Evolutionary conservation across 2,329 filamentous ascomycete species (phyloP), one percentile per base, ranked within the genome.

Genomic region (Neophaeococcomyces aloes): DNA sequence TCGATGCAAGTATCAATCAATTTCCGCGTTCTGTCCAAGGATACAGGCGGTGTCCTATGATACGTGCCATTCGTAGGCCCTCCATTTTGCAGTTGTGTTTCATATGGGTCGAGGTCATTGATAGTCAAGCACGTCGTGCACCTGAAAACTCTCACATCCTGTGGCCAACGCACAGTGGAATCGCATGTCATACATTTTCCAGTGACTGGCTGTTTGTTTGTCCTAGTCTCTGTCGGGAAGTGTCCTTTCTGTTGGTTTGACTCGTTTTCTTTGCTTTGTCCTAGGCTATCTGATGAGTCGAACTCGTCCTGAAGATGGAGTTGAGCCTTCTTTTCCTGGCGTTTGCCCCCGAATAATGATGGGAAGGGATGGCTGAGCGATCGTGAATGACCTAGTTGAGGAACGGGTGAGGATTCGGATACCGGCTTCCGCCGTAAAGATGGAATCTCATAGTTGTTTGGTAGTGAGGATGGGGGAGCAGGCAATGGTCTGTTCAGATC

Each of bases 111-210:
- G 41, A 94, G 62, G 59, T 94, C 86, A 59, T 93, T 94, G 58
- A 94, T 79, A 14, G 83, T 91, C 56, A 84, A 67, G 61, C 87
- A 94, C 43, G 85, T 81, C 32, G 83, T 83, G 61, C 87, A 94
- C 54, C 86, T 76, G 62, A 91, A 94, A 29, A 81, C 75, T 29
- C 75, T 75, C 48, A 87, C 65, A 42, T 81, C 76, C 49, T 73
- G 76, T 2, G 86, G 86, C 81, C 86, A 94, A 45, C 82, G 75
- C 51, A 93, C 81, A 44, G 79, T 76, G 43, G 82, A 83, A 55
- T 81, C 83, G 61, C 87, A 94, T 27, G 86, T 88, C 76, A 89
- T 87, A 60, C 87, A 94, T 54, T 77, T 79, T 17, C 85, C 83
- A 25, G 77, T 80, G 21, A 71, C 69, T 56, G 81, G 76, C 53